Conservation (phyloP, 2,329 filamentous ascomycete species). For the Exophiala calicioides region DNA sequence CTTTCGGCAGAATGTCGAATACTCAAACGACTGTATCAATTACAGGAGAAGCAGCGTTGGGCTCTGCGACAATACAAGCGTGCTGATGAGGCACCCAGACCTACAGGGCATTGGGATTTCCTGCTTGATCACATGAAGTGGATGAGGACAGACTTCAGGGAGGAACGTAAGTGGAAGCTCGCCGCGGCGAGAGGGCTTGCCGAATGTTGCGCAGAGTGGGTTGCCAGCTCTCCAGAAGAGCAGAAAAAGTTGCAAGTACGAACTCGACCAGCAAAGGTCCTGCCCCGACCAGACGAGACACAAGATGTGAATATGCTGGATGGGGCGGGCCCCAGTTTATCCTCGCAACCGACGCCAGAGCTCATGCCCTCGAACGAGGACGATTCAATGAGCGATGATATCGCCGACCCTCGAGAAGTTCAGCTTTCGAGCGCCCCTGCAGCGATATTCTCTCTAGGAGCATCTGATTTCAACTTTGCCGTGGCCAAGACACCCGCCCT, state of each 20-base stretch:
- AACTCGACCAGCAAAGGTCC: slow-evolving; percentile 51
- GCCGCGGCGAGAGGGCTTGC: slow-evolving; percentile 78
- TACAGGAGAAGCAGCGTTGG: slow-evolving; percentile 92
- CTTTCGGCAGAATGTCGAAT: slow-evolving; percentile 88
- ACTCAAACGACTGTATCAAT: slow-evolving; percentile 79
- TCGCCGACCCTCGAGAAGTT: slow-evolving; percentile 41
- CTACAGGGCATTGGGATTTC: slow-evolving; percentile 79
- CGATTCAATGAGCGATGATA: slow-evolving; percentile 55
- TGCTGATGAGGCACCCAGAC: slow-evolving; percentile 75
- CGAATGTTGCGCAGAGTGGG: slow-evolving; percentile 80
- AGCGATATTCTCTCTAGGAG: slow-evolving; percentile 78
- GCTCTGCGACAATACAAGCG: slow-evolving; percentile 86
- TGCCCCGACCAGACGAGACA: slow-evolving; percentile 33
- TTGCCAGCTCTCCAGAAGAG: slow-evolving; percentile 64
- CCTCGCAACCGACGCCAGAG: slow-evolving; percentile 63
- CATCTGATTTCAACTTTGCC: slow-evolving; percentile 78
- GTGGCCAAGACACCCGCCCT: slow-evolving; percentile 72
- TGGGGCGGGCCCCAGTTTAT: slow-evolving; percentile 24
- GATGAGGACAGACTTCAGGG: slow-evolving; percentile 95
- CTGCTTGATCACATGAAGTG: slow-evolving; percentile 90
- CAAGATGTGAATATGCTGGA: slow-evolving; percentile 33
- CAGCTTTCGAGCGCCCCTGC: slow-evolving; percentile 61
- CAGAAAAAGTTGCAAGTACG: slow-evolving; percentile 69
- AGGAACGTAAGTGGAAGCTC: slow-evolving; percentile 93
- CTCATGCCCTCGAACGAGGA: slow-evolving; percentile 65